These are phyloP conservation scores for Mercurialis annua DNA, from an alignment of 345 rosid species.

Conservation along the genomic window DNA sequence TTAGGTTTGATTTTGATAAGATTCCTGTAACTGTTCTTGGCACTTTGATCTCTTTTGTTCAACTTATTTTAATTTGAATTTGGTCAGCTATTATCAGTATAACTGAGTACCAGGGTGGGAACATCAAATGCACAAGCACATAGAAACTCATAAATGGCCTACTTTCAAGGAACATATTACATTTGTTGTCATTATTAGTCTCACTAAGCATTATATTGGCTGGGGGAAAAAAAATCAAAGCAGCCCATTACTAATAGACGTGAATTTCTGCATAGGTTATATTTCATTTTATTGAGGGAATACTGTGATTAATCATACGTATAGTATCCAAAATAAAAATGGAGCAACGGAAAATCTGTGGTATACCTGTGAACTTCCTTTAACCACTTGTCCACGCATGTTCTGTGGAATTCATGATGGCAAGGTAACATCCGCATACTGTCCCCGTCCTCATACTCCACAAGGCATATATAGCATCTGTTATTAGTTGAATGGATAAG, in stretches of 20 bases:
- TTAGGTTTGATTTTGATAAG: background rate
- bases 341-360: background rate
- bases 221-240: background rate
- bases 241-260: too few relatives aligned
- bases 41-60: background rate
- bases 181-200: background rate
- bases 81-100: too few relatives aligned
- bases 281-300: background rate
- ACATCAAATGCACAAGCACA: background rate
- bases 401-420: slow-evolving; percentile 78
- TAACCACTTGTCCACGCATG: slow-evolving; percentile 94
- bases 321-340: background rate
- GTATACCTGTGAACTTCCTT: slow-evolving; percentile 97
- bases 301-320: background rate
- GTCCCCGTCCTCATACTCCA: slow-evolving; percentile 95
- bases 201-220: background rate
- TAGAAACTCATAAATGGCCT: background rate
- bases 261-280: background rate
- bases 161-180: background rate
- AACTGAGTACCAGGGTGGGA: background rate
- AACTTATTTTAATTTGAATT: background rate
- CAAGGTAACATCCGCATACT: slow-evolving; percentile 79
- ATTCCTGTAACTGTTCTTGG: background rate
- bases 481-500: background rate
- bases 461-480: slow-evolving; percentile 97